Evolutionary conservation across 257 asterid species (phyloP).

Genomic region (Solanum paucissectum): DNA sequence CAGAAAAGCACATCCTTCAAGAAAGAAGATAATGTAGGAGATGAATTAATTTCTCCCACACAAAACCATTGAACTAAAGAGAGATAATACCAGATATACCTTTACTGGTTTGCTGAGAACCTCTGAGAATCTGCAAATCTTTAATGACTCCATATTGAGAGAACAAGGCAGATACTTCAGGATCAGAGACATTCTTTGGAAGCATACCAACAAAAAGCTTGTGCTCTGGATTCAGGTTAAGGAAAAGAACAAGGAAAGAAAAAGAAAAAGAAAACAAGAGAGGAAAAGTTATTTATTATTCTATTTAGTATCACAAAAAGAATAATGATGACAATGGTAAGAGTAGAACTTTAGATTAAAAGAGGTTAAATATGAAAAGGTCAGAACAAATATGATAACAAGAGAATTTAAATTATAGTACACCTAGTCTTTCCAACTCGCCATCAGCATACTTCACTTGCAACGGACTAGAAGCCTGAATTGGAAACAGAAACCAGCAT

Average conservation of each 20-base stretch:
- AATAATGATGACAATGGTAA: background rate
- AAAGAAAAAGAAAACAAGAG: slow-evolving; percentile 6
- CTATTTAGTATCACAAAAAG: background rate
- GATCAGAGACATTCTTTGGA: slow-evolving; percentile 78
- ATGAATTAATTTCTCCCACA: background rate
- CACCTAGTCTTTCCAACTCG: slow-evolving; percentile 99
- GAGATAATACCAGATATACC: slow-evolving; percentile 32
- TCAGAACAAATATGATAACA: slow-evolving; percentile 1
- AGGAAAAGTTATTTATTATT: background rate
- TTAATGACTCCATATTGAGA: slow-evolving; percentile 75
- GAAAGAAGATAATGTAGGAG: background rate
- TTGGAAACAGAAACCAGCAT: slow-evolving; percentile 21
- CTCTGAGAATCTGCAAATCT: slow-evolving; percentile 87
- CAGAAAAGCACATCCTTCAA: slow-evolving; percentile 85
- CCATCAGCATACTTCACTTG: slow-evolving; percentile 99
- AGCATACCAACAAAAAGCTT: slow-evolving; percentile 97
- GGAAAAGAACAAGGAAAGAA: background rate
- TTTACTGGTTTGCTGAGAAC: slow-evolving; percentile 88
- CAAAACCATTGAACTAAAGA: background rate
- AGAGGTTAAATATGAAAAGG: background rate
- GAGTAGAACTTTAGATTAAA: background rate
- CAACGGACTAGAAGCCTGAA: slow-evolving; percentile 93
- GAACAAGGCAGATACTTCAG: slow-evolving; percentile 70
- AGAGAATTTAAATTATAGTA: slow-evolving; percentile 5
- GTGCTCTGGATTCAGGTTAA: slow-evolving; percentile 52